These are phyloP conservation scores for Aspergillus coremiiformis DNA, from an alignment of 495 filamentous ascomycete genomes.

Conservation along the genomic window DNA sequence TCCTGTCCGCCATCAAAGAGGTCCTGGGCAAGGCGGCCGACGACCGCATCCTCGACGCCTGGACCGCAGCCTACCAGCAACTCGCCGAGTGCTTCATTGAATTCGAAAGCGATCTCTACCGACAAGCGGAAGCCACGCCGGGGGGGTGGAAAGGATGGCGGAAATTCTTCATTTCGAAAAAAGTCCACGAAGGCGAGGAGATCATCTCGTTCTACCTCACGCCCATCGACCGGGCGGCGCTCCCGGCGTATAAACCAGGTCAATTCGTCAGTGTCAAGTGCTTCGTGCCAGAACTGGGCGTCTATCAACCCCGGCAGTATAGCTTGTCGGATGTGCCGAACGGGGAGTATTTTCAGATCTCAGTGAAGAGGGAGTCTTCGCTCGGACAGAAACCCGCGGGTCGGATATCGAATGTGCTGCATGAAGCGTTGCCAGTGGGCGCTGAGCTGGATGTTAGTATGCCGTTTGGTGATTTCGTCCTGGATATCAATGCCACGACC, in stretches of 20 bases:
- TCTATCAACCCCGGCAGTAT: slow-evolving; percentile 56
- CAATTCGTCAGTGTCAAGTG: slow-evolving; percentile 55
- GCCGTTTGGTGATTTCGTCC: slow-evolving; percentile 56
- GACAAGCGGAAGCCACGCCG: slow-evolving; percentile 23
- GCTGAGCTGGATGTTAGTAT: slow-evolving; percentile 49
- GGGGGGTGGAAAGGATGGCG: slow-evolving; percentile 51
- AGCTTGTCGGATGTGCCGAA: slow-evolving; percentile 50
- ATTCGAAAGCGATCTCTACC: slow-evolving; percentile 50
- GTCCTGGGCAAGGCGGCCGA: slow-evolving; percentile 55
- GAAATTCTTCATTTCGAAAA: slow-evolving; percentile 51
- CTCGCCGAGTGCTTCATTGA: slow-evolving; percentile 56
- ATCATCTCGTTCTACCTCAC: slow-evolving; percentile 56
- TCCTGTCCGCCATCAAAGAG: slow-evolving; percentile 52
- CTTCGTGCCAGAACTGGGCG: slow-evolving; percentile 44
- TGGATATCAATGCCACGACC: slow-evolving; percentile 28
- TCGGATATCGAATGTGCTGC: slow-evolving; percentile 53
- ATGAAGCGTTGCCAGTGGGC: slow-evolving; percentile 44
- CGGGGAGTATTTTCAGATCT: slow-evolving; percentile 51
- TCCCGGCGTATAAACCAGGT: slow-evolving; percentile 52
- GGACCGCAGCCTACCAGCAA: slow-evolving; percentile 54
- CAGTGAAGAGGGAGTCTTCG: slow-evolving; percentile 51
- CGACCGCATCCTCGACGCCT: slow-evolving; percentile 49
- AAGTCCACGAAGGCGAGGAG: slow-evolving; percentile 48
- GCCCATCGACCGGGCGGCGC: slow-evolving; percentile 44
- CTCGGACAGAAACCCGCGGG: slow-evolving; percentile 32